A percentile compares a stretch with the other conserved stretches of the same genome.
phyloP scores from a whole-genome alignment of 2,329 filamentous ascomycete species.

The Gaeumannomyces sp. region DNA sequence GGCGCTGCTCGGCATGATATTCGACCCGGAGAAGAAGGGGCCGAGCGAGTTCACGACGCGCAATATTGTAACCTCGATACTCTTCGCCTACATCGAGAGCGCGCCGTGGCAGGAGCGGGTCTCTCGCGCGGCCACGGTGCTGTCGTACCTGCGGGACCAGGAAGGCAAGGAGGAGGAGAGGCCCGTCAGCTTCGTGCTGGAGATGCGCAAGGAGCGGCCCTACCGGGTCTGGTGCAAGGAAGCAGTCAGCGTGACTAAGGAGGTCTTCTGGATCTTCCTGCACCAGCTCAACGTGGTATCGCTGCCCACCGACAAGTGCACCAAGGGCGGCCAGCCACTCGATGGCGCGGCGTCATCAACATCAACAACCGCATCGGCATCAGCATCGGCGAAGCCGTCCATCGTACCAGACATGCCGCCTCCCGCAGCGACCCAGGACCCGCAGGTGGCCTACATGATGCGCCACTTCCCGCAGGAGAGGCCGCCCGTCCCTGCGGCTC shows the following conservation, averaged over 20 bases:
- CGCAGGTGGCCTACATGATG: slow-evolving; percentile 52
- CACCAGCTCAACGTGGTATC: slow-evolving; percentile 87
- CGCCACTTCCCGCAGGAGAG: slow-evolving; percentile 78
- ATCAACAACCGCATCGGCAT: no score
- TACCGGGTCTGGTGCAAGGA: slow-evolving; percentile 96
- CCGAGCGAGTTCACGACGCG: slow-evolving; percentile 95
- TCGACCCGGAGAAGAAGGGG: slow-evolving; percentile 96
- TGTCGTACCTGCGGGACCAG: slow-evolving; percentile 75
- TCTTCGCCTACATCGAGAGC: slow-evolving; percentile 81
- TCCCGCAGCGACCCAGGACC: slow-evolving; percentile 27
- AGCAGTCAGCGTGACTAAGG: slow-evolving; percentile 85
- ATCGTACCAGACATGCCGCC: not conserved
- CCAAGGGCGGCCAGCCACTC: slow-evolving; percentile 16
- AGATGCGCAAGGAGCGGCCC: slow-evolving; percentile 80
- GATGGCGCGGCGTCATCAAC: not conserved
- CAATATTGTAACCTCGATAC: slow-evolving; percentile 78
- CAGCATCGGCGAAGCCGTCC: slow-evolving; percentile 14
- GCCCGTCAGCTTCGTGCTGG: slow-evolving; percentile 78
- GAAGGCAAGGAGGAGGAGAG: slow-evolving; percentile 67
- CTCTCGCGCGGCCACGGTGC: slow-evolving; percentile 63
- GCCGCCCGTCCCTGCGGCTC: slow-evolving; percentile 85
- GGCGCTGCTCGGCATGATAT: slow-evolving; percentile 79
- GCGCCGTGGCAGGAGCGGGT: slow-evolving; percentile 56
- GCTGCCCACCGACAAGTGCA: slow-evolving; percentile 42
- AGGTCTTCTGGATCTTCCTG: slow-evolving; percentile 99